Conservation (phyloP, 2,329 filamentous ascomycete species). For the Lachnellula cervina region DNA sequence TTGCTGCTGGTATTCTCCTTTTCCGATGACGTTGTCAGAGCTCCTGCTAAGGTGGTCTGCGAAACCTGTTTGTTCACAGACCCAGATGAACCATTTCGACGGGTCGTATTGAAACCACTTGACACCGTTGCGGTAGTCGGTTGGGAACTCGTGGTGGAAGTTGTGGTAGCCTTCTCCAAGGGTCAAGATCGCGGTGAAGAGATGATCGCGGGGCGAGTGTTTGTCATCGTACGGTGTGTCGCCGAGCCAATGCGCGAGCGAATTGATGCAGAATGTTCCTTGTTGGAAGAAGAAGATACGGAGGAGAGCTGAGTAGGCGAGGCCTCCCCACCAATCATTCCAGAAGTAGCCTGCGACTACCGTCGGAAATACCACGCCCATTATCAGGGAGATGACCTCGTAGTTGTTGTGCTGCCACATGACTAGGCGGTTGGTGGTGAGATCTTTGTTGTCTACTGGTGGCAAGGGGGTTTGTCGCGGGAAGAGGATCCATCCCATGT, state of each 20-base stretch:
- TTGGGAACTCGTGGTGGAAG: slow-evolving; percentile 90
- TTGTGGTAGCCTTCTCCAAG: slow-evolving; percentile 88
- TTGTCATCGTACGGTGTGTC: slow-evolving; percentile 87
- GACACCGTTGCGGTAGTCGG: slow-evolving; percentile 88
- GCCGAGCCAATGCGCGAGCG: slow-evolving; percentile 80
- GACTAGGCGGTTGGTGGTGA: slow-evolving; percentile 77
- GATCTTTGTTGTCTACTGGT: slow-evolving; percentile 79
- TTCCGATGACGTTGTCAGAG: slow-evolving; percentile 83
- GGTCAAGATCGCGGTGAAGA: slow-evolving; percentile 78
- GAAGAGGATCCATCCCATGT: slow-evolving; percentile 84
- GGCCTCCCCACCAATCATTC: slow-evolving; percentile 68
- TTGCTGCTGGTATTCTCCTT: slow-evolving; percentile 76
- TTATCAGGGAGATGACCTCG: slow-evolving; percentile 67
- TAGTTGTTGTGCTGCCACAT: slow-evolving; percentile 84
- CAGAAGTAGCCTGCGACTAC: slow-evolving; percentile 43
- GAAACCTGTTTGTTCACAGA: slow-evolving; percentile 74
- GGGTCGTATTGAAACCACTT: slow-evolving; percentile 86
- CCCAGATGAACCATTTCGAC: slow-evolving; percentile 81
- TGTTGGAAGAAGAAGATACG: slow-evolving; percentile 85
- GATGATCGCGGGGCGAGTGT: slow-evolving; percentile 80
- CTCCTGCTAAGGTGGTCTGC: slow-evolving; percentile 85
- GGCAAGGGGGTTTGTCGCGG: slow-evolving; percentile 78
- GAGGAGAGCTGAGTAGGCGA: slow-evolving; percentile 77
- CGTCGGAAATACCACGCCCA: slow-evolving; percentile 69
- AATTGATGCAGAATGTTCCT: slow-evolving; percentile 88